phyloP scores from a whole-genome alignment of 306 rosid genomes.

The Dryas octopetala region DNA sequence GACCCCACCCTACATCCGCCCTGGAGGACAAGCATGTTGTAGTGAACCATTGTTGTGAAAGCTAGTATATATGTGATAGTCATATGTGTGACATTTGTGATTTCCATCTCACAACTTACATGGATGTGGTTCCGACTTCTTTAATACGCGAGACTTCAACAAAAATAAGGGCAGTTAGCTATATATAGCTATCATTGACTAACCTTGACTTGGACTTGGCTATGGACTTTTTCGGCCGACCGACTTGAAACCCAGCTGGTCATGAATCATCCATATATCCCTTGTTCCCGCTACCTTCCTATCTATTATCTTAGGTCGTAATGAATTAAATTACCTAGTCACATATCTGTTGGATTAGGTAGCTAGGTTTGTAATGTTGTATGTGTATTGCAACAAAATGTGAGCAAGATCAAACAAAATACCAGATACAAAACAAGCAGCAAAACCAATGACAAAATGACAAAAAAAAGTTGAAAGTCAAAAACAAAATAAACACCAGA shows the following conservation, averaged over 20 bases:
- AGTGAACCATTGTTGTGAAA: constrained; percentile 13
- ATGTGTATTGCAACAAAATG: neutral
- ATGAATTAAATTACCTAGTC: too few relatives aligned
- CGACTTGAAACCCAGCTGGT: neutral
- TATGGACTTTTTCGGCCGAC: neutral
- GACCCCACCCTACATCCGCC: too few relatives aligned
- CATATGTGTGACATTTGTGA: too few relatives aligned
- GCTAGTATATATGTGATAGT: neutral
- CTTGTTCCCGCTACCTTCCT: too few relatives aligned
- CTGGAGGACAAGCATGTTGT: neutral
- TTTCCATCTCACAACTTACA: too few relatives aligned
- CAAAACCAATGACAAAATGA: neutral
- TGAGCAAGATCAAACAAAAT: neutral
- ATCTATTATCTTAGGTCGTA: too few relatives aligned
- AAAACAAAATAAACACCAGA: neutral
- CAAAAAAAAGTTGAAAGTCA: neutral
- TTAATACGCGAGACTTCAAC: too few relatives aligned
- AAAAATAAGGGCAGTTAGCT: too few relatives aligned
- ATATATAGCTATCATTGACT: neutral
- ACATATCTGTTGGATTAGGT: too few relatives aligned
- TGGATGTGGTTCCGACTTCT: too few relatives aligned
- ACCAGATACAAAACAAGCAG: neutral
- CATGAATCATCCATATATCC: too few relatives aligned
- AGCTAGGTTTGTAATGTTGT: neutral
- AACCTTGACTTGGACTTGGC: neutral